Base-by-base conservation (phyloP, 257 asterid species). In the Solanum appendiculatum region DNA sequence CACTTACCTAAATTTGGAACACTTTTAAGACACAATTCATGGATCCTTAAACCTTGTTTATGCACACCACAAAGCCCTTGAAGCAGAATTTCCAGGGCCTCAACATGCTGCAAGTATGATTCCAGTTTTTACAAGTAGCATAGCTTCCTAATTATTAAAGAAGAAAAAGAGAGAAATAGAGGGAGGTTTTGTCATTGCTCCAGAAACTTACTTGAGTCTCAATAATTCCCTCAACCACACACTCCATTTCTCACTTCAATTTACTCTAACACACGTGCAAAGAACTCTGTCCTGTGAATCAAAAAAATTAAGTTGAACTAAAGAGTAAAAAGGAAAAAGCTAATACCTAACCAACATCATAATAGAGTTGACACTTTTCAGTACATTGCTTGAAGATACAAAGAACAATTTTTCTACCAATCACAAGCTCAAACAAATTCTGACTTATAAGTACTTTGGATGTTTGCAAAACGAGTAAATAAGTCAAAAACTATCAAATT, bases 151-250 rank as follows among this genome's bases (percentile, higher is more conserved):
- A 33, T 70, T 34, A 70, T 70, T 18, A 70, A 8, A 70, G 7
- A 48, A 70, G 74, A 54, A 48, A 42, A n/a, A 15, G 1, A 37
- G 37, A 84, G 2, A 13, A 4, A 44, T 9, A 29, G 3, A 9
- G 56, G 14, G 27, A 34, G 16, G 29, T 56, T n/a, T 83, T 83
- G 10, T 40, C 42, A 64, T 63, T 39, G 40, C 78, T 39, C 70
- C 3, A 21, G 12, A 34, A 83, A 86, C 90, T 92, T 90, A 93
- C 99, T 92, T 93, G 93, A 2, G 98, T 96, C 92, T 96, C 98
- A 87, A 96, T 94, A 86, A 96, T 96, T 89, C 99, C 98, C 87
- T 96, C 95, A 90, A 96, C 99, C 85, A 94, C 98, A 91, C 98
- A 94, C 91, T 96, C 98, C 98, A 96, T 96, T 89, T 68, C 29